These are phyloP conservation scores for Nelumbo lutea DNA, from an alignment of 164 flowering plant species.

Conservation along the genomic window DNA sequence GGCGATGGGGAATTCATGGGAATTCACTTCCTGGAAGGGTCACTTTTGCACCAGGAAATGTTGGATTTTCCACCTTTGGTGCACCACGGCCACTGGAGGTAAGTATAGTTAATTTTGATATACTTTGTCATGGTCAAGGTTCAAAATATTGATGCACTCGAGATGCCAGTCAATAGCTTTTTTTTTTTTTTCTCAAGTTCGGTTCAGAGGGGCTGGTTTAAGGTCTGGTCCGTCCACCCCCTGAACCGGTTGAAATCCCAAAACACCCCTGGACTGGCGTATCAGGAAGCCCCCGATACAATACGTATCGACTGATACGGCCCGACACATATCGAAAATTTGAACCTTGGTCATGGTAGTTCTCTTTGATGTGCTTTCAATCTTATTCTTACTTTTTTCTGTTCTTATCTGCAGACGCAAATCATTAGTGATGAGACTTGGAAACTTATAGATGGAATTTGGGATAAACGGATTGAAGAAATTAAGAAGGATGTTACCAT, in stretches of 20 bases:
- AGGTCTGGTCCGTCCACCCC: too few species aligned
- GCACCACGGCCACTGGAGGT: slow-evolving; percentile 96
- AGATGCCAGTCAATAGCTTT: too few species aligned
- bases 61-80: slow-evolving; percentile 88
- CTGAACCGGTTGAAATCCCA: too few species aligned
- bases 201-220: too few species aligned
- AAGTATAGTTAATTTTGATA: neutral
- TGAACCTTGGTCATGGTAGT: neutral
- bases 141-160: too few species aligned
- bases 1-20: slow-evolving; percentile 94
- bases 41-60: slow-evolving; percentile 92
- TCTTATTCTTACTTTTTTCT: neutral
- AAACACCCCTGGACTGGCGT: too few species aligned
- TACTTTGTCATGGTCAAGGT: too few species aligned
- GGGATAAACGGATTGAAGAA: slow-evolving; percentile 80
- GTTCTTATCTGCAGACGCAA: slow-evolving; percentile 61
- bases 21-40: slow-evolving; percentile 83
- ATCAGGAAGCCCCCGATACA: too few species aligned
- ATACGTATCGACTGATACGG: too few species aligned
- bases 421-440: slow-evolving; percentile 80
- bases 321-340: neutral
- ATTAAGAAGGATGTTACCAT: slow-evolving; percentile 46
- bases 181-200: too few species aligned
- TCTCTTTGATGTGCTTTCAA: neutral
- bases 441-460: slow-evolving; percentile 81